Percentiles rank a stretch among this genome's conserved stretches.
Evolutionary conservation across 192 early-diverging fungal genomes (phyloP).

Genomic region (Thoreauomyces humboldtii): DNA sequence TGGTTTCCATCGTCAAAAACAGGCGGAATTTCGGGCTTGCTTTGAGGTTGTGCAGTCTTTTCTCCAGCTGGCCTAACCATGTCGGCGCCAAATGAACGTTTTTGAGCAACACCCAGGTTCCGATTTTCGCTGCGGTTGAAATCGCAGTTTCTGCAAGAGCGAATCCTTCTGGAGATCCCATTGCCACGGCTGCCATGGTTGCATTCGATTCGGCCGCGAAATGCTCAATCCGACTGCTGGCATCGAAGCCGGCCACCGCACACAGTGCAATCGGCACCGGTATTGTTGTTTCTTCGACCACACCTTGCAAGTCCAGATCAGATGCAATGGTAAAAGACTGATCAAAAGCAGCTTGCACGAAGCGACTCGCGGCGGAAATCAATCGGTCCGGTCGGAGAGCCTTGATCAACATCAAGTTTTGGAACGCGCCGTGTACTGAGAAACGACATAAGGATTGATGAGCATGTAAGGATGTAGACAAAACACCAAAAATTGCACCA

Average conservation of each 20-base stretch:
- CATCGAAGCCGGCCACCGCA: slow-evolving; percentile 92
- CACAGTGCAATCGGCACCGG: slow-evolving; percentile 88
- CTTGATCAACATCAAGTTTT: slow-evolving; percentile 78
- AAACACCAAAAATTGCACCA: too few relatives aligned
- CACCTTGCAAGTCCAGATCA: slow-evolving; percentile 67
- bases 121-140: slow-evolving; percentile 72
- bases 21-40: slow-evolving; percentile 81
- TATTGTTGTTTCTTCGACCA: slow-evolving; percentile 73
- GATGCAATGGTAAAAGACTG: slow-evolving; percentile 44
- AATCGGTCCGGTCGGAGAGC: slow-evolving; percentile 87
- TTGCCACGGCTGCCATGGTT: slow-evolving; percentile 80
- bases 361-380: slow-evolving; percentile 64
- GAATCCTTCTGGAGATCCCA: slow-evolving; percentile 97
- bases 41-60: slow-evolving; percentile 84
- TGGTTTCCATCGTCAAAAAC: slow-evolving; percentile 98
- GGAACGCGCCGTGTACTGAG: slow-evolving; percentile 60
- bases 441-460: background rate
- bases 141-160: slow-evolving; percentile 88
- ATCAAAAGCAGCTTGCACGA: slow-evolving; percentile 72
- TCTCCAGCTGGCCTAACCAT: slow-evolving; percentile 96
- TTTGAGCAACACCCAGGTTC: slow-evolving; percentile 95
- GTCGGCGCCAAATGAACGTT: slow-evolving; percentile 95
- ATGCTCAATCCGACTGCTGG: slow-evolving; percentile 89
- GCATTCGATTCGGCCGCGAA: slow-evolving; percentile 67
- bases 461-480: slow-evolving; percentile 28